Evolutionary conservation across 495 filamentous ascomycete genomes (phyloP).

Genomic region (Tuber indicum): DNA sequence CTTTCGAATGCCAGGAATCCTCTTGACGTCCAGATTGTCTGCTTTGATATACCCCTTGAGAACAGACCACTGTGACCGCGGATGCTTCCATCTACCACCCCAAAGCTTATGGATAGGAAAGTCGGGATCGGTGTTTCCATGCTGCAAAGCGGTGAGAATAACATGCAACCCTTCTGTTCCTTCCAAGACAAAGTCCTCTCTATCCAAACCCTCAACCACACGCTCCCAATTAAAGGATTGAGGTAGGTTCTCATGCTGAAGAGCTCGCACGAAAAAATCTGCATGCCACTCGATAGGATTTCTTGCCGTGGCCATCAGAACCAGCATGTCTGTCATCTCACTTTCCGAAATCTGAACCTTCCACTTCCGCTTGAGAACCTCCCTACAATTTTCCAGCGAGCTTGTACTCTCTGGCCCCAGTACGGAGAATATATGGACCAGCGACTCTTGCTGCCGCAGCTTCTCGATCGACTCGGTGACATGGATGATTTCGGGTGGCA

Average conservation of each 20-base stretch:
- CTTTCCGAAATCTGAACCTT: conserved; percentile 68
- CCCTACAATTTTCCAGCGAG: conserved; percentile 47
- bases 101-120: conserved; percentile 75
- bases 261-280: conserved; percentile 62
- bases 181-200: conserved; percentile 61
- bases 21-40: conserved; percentile 70
- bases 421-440: conserved; percentile 72
- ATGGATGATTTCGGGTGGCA: conserved; percentile 34
- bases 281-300: conserved; percentile 62
- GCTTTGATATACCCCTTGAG: conserved; percentile 68
- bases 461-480: conserved; percentile 41
- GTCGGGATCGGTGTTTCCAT: conserved; percentile 56
- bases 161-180: conserved; percentile 70
- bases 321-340: conserved; percentile 71
- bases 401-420: conserved; percentile 56
- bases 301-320: conserved; percentile 71
- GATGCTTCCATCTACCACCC: conserved; percentile 83
- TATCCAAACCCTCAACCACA: conserved; percentile 76
- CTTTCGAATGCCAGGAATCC: conserved; percentile 69
- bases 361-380: conserved; percentile 50
- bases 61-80: conserved; percentile 83
- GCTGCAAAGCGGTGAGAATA: conserved; percentile 68
- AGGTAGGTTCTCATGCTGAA: conserved; percentile 52
- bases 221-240: conserved; percentile 70
- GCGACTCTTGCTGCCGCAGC: conserved; percentile 42